Evolutionary conservation across 768 basidiomycete species (phyloP).

Genomic region (Crucibulum laeve): DNA sequence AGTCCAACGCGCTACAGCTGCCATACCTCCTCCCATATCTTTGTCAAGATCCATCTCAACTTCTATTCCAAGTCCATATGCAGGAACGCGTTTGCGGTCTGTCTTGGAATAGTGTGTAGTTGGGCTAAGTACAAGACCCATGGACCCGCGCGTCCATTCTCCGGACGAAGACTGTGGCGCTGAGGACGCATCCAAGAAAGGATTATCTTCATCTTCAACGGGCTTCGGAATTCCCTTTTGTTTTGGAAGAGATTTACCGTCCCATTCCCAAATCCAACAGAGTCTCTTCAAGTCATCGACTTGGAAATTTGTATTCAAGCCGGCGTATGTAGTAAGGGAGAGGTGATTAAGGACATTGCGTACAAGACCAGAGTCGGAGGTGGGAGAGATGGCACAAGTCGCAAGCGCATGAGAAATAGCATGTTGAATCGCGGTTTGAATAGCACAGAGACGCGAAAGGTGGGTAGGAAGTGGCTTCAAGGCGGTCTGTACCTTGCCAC

Average conservation of each 20-base stretch:
- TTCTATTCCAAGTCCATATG: conserved; percentile 83
- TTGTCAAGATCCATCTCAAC: conserved; percentile 84
- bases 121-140: conserved; percentile 74
- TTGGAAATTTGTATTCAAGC: conserved; percentile 58
- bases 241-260: conserved; percentile 39
- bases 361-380: conserved; percentile 69
- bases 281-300: conserved; percentile 69
- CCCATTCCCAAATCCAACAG: conserved; percentile 93
- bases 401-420: conserved; percentile 84
- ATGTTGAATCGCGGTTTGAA: conserved; percentile 72
- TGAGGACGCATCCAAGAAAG: conserved; percentile 48
- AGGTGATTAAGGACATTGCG: conserved; percentile 77
- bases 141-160: conserved; percentile 77
- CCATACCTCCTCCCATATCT: conserved; percentile 79
- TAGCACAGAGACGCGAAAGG: conserved; percentile 54
- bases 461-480: conserved; percentile 42
- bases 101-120: conserved; percentile 69
- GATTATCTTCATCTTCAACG: conserved; percentile 58
- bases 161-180: conserved; percentile 32
- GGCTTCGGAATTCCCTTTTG: conserved; percentile 3
- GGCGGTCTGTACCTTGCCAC: conserved; percentile 13
- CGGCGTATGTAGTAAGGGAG: conserved; percentile 65
- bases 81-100: conserved; percentile 65
- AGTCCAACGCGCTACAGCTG: conserved; percentile 86
- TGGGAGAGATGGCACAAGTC: conserved; percentile 74